Conservation (phyloP, 2,329 filamentous ascomycete genomes). For the Fragosphaeria purpurea region DNA sequence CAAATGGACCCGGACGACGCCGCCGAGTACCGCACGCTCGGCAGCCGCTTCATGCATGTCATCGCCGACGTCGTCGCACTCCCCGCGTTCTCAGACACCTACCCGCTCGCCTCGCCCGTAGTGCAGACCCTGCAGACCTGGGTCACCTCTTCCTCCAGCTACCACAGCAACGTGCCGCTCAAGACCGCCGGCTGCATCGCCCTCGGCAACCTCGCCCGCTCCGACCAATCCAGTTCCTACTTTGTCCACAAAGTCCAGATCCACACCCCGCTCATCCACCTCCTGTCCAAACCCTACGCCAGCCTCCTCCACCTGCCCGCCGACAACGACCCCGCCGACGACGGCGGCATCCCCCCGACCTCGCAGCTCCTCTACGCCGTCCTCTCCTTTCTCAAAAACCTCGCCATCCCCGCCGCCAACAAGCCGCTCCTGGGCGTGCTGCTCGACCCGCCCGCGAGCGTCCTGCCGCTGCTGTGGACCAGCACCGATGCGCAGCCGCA, state of each 20-base stretch:
- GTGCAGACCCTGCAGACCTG: slow-evolving; percentile 29
- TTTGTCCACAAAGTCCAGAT: slow-evolving; percentile 37
- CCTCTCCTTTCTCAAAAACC: slow-evolving; percentile 54
- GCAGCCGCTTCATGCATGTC: slow-evolving; percentile 38
- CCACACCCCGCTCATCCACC: slow-evolving; percentile 32
- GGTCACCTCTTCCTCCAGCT: slow-evolving; percentile 20
- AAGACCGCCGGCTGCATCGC: slow-evolving; percentile 46
- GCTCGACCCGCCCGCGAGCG: slow-evolving; percentile 25
- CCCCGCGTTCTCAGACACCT: slow-evolving; percentile 27
- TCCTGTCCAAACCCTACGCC: slow-evolving; percentile 31
- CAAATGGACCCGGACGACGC: slow-evolving; percentile 36
- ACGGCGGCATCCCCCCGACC: slow-evolving; percentile 9
- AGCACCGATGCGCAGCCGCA: slow-evolving; percentile 40
- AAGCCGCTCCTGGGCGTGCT: slow-evolving; percentile 41
- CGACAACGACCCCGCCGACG: slow-evolving; percentile 12
- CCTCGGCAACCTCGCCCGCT: slow-evolving; percentile 52
- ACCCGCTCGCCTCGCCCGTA: slow-evolving; percentile 27
- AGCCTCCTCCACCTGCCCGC: slow-evolving; percentile 22
- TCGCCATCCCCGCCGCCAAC: slow-evolving; percentile 48
- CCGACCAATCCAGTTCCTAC: slow-evolving; percentile 40
- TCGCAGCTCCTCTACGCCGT: slow-evolving; percentile 45
- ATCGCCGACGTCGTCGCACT: slow-evolving; percentile 39
- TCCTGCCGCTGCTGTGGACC: slow-evolving; percentile 45
- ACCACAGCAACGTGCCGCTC: slow-evolving; percentile 29
- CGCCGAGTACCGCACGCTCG: slow-evolving; percentile 27